These are phyloP conservation scores for Podila epicladia DNA, from an alignment of 192 early-diverging fungal genomes.

Conservation along the genomic window DNA sequence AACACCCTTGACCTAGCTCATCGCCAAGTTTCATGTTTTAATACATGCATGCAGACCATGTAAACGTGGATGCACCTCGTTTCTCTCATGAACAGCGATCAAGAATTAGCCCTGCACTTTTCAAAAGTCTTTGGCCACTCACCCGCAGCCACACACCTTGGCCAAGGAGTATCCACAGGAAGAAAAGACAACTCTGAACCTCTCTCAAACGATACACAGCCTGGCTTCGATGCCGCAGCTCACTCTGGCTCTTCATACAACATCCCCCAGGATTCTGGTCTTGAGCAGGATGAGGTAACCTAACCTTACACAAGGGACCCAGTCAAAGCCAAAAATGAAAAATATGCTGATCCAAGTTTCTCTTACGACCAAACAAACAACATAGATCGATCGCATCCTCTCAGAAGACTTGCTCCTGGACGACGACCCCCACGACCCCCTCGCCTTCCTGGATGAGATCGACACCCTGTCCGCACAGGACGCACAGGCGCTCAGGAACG, in stretches of 20 bases:
- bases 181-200: not conserved
- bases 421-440: slow-evolving; percentile 19
- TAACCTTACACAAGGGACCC: too few relatives aligned
- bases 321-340: not conserved
- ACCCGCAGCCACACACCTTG: slow-evolving; percentile 29
- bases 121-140: slow-evolving; percentile 51
- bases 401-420: slow-evolving; percentile 32
- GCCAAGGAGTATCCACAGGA: not conserved
- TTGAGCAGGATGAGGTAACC: slow-evolving; percentile 40
- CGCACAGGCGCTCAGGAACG: slow-evolving; percentile 9
- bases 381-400: slow-evolving; percentile 41
- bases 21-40: not conserved
- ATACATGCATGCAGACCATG: not conserved
- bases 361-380: not conserved
- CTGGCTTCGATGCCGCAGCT: not conserved
- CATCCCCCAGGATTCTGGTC: slow-evolving; percentile 17
- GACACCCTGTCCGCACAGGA: slow-evolving; percentile 5
- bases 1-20: not conserved
- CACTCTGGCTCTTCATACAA: slow-evolving; percentile 16
- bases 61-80: not conserved
- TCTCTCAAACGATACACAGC: not conserved
- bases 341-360: not conserved
- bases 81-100: slow-evolving; percentile 16
- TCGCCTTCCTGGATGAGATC: slow-evolving; percentile 23
- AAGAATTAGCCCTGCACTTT: slow-evolving; percentile 36